These are phyloP conservation scores for Auxenochlorella pyrenoidosa DNA, from an alignment of 139 green algal species.

Conservation along the genomic window DNA sequence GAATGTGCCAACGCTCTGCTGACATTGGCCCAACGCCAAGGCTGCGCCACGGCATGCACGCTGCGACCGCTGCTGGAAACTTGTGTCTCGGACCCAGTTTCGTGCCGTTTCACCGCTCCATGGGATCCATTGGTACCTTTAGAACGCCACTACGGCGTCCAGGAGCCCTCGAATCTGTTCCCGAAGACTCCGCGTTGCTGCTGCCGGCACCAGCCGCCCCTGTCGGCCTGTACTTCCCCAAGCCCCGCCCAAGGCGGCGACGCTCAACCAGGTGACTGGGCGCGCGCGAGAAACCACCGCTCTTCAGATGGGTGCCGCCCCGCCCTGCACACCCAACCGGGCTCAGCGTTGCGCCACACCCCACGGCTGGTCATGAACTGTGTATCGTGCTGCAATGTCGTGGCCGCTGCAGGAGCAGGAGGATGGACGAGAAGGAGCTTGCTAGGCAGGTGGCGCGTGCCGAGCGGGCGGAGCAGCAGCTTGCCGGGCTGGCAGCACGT, in stretches of 20 bases:
- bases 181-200: slow-evolving; percentile 2
- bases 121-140: not conserved
- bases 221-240: not conserved
- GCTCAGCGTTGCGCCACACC: not conserved
- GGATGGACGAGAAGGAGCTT: not conserved
- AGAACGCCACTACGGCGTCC: not conserved
- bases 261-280: not conserved
- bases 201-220: not conserved
- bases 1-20: too few species aligned
- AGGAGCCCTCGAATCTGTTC: not conserved
- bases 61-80: too few species aligned
- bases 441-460: too few species aligned
- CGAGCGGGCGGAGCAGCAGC: not conserved
- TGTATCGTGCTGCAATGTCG: too few species aligned
- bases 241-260: not conserved
- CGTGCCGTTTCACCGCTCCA: too few species aligned
- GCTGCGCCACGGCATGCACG: too few species aligned
- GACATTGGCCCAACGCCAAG: too few species aligned
- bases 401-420: not conserved
- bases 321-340: too few species aligned
- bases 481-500: too few species aligned
- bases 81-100: too few species aligned
- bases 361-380: too few species aligned
- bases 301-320: not conserved
- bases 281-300: not conserved